These are phyloP conservation scores for Boechera retrofracta DNA, from an alignment of 345 rosid species.

Conservation along the genomic window DNA sequence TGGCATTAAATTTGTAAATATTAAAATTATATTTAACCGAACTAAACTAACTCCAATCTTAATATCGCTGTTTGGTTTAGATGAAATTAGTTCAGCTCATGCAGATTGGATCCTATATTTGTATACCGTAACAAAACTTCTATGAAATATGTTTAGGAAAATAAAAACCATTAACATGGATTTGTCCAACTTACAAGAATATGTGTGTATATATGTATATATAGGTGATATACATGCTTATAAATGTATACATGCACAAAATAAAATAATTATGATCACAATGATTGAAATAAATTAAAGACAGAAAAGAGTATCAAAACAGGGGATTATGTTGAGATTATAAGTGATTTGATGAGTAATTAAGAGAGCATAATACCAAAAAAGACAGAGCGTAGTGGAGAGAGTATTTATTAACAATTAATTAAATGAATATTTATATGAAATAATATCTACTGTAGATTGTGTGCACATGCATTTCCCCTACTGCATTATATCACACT, in stretches of 20 bases:
- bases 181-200: neutral
- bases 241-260: neutral
- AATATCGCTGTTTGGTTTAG: neutral
- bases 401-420: slow-evolving; percentile 40
- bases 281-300: slow-evolving; percentile 35
- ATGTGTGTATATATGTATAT: too few relatives aligned
- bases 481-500: slow-evolving; percentile 43
- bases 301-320: slow-evolving; percentile 38
- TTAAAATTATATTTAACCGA: neutral
- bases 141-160: neutral
- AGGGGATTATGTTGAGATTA: slow-evolving; percentile 54
- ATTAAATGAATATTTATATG: slow-evolving; percentile 26
- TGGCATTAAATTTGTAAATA: neutral
- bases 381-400: slow-evolving; percentile 66
- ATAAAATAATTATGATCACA: neutral
- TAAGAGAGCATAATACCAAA: slow-evolving; percentile 42
- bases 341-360: slow-evolving; percentile 59
- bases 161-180: neutral
- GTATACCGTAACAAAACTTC: neutral
- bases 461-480: slow-evolving; percentile 68
- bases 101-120: neutral
- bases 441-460: slow-evolving; percentile 68
- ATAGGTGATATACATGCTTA: neutral
- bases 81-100: neutral
- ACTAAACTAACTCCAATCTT: neutral